Base-by-base conservation (phyloP, 805 yeast genomes). In the Saturnispora galanensis region DNA sequence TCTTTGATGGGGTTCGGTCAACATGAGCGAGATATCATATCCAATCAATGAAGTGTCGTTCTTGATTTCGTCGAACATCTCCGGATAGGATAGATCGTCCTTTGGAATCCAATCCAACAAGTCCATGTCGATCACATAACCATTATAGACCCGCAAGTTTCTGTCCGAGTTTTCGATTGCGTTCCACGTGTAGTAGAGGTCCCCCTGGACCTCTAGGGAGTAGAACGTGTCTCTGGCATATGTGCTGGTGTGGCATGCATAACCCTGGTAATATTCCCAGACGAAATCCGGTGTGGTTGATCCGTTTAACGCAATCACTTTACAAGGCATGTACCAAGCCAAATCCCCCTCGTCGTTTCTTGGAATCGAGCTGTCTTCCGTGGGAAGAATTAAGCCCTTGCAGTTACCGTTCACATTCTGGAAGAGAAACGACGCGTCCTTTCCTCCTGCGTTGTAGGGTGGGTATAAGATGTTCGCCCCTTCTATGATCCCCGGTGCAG, bases 281-380 rank as follows among this genome's bases (percentile, higher is more conserved):
- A 88, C 75, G 50, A 72, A 72, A 59, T 84, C 84, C 34, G 85
- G 84, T 28, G 63, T 46, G 2, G 84, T 62, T 1, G 93, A 71
- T 4, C 95, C 95, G 59, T 86, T 85, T 53, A 77, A 82, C 35
- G 67, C 63, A 43, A 76, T 67, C 30, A 84, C 49, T 53, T 81
- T 79, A 68, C 98, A 93, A 3, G 98, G 97, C 81, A 89, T 87
- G 65, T 93, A 93, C 96, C 96, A 89, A 13, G 95, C 97, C 53
- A 90, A 61, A 29, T 74, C 70, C 18, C 75, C 79, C 3, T 31
- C 50, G 35, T 66, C 70, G 45, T 74, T 69, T 49, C 68, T 64
- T 1, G 97, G 97, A 47, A 89, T 89, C 0, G 81, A 55, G 53
- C 84, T 74, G 56, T 80, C 74, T 3, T 66, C 74, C 51, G 76